Evolutionary conservation across 495 filamentous ascomycete species (phyloP), one percentile per base, ranked within the genome.

Genomic region (Aspergillus diversus): DNA sequence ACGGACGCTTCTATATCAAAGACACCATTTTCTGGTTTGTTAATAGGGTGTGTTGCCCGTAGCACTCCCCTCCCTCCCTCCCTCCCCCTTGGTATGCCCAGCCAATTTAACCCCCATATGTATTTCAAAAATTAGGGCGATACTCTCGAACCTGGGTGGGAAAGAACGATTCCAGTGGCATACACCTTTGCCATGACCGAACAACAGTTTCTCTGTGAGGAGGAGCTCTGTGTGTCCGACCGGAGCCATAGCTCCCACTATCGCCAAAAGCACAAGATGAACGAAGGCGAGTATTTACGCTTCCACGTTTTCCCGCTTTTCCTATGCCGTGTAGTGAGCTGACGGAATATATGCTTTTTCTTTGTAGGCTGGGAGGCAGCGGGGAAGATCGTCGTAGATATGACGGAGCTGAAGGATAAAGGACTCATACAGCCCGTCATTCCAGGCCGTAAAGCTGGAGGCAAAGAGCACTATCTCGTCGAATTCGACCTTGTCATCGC

Each of bases 401-500:
- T 66, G 53, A 32, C 46, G 16, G 8, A 58, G 12, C 37, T 62
- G 4, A 61, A 53, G 21, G 42, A 57, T 5, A 35, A 54, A 7
- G 51, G 51, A 5, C 33, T 34, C 4, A 27, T 66, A 34, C 31
- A 62, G 8, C 33, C 53, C 16, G 60, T 51, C 5, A 12, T 31
- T 62, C 35, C 31, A 59, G 12, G 32, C 46, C 8, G 60, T 51
- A 9, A 42, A 17, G 34, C 34, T 1, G 35, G 34, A 39, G 54
- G 33, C 11, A 35, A 57, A 37, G 37, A 31, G 11, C 57, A 62
- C 39, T 66, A 62, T 32, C 9, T 17, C n/a, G 5, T 66, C 9
- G 39, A 66, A 32, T 66, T 57, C 17, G 58, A 66, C 12, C 27
- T 66, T 9, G 58, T 53, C 5, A 51, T 59, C n/a, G 49, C 55